Evolutionary conservation across 1,284 basidiomycete species (phyloP).

Genomic region (Sanghuangporus weigelae): DNA sequence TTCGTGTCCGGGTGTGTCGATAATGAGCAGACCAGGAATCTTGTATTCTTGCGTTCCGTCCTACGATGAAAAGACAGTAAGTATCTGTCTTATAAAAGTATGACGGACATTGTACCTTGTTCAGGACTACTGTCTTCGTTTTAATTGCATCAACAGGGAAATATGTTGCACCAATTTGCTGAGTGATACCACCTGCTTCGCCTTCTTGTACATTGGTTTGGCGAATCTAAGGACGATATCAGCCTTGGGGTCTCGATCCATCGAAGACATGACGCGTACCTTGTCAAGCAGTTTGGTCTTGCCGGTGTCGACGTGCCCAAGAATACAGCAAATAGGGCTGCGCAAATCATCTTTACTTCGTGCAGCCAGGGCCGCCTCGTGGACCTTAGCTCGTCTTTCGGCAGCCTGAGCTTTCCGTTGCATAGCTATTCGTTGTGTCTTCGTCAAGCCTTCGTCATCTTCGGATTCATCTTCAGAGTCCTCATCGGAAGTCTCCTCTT

Average conservation of each 20-base stretch:
- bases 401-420: constrained; percentile 83
- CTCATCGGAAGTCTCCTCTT: constrained; percentile 35
- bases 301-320: constrained; percentile 99
- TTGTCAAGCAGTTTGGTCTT: constrained; percentile 99
- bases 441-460: constrained; percentile 56
- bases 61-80: constrained; percentile 29
- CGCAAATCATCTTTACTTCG: constrained; percentile 88
- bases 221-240: constrained; percentile 64
- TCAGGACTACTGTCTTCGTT: constrained; percentile 88
- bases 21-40: constrained; percentile 93
- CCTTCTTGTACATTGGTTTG: constrained; percentile 99
- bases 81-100: constrained; percentile 3
- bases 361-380: constrained; percentile 83
- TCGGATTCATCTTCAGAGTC: constrained; percentile 37
- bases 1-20: constrained; percentile 99
- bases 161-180: constrained; percentile 99
- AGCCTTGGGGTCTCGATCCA: neutral
- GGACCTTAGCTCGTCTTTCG: constrained; percentile 75
- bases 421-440: constrained; percentile 61
- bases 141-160: constrained; percentile 98
- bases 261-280: constrained; percentile 36
- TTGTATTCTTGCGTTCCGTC: constrained; percentile 89
- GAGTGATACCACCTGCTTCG: constrained; percentile 99
- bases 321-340: constrained; percentile 97
- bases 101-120: constrained; percentile 49